Evolutionary conservation across 176 grass and related monocot species (phyloP), one percentile per base, ranked within the genome.

Genomic region (Triticum urartu): DNA sequence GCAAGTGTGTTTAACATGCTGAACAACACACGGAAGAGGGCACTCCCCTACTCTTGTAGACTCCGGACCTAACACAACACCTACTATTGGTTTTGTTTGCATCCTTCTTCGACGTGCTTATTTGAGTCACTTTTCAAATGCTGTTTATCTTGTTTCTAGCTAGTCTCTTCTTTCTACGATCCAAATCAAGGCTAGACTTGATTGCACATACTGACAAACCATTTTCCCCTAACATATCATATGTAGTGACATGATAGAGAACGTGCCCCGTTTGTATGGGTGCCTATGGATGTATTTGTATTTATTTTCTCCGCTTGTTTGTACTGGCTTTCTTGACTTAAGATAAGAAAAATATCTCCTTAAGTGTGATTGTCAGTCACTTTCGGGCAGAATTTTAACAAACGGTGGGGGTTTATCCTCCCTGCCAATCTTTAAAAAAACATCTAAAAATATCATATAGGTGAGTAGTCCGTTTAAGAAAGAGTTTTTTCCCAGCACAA

Each of bases 21-120:
- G 47, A 84, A 67, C 68, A 75, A 80, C 40, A 35, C 59, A 47
- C 60, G 47, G 75, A 80, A 87, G 64, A 68, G 68, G 66, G 66
- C 25, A 84, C 43, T 38, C 77, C 74, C 58, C 77, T 79, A 76
- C 28, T 62, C 66, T 71, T 35, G 83, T 38, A 91, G 81, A 81
- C 89, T 26, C 74, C 10, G 2, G 68, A 87, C 85, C 85, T 69
- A 91, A 91, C 89, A 81, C 43, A 40, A 20, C 76, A 84, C 81
- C 81, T 32, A 76, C 69, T 52, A 38, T 67, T 75, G 48, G 10
- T 54, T 64, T 85, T 84, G 36, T 58, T 58, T 32, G 48, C 68
- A 80, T 84, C 60, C 81, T n/a, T 62, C 82, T 76, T 75, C 0
- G 72, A 25, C 61, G 25, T 84, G 65, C 68, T 35, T 66, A 63